These are phyloP conservation scores for Cryptococcus amylolentus DNA, from an alignment of 1,284 basidiomycete genomes.

Conservation along the genomic window DNA sequence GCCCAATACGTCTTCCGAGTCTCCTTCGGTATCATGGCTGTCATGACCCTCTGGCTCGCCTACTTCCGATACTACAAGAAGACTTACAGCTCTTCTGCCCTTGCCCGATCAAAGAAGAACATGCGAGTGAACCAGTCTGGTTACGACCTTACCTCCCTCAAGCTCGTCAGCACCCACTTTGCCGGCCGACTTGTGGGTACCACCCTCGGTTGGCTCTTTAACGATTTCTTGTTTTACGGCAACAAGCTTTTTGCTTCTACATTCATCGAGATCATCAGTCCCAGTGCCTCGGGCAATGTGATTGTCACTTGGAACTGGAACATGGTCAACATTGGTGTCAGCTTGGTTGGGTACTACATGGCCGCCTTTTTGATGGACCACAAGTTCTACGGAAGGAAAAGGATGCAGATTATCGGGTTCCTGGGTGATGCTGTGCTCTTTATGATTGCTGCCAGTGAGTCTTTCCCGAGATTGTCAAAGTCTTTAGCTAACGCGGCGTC, in stretches of 20 bases:
- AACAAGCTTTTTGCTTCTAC: conserved; percentile 50
- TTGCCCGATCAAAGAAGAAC: conserved; percentile 52
- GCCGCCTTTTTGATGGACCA: conserved; percentile 57
- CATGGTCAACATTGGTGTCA: conserved; percentile 53
- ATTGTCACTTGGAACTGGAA: conserved; percentile 56
- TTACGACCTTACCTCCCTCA: conserved; percentile 54
- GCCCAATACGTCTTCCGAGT: conserved; percentile 57
- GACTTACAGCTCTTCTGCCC: conserved; percentile 45
- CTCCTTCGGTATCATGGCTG: conserved; percentile 55
- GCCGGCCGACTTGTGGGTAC: conserved; percentile 55
- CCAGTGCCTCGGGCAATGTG: conserved; percentile 44
- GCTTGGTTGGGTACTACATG: conserved; percentile 55
- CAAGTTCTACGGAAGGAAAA: conserved; percentile 52
- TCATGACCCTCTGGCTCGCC: conserved; percentile 55
- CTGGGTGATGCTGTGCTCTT: conserved; percentile 52
- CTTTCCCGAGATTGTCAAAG: background rate
- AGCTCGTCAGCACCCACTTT: conserved; percentile 54
- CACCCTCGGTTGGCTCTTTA: conserved; percentile 54
- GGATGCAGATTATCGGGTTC: conserved; percentile 56
- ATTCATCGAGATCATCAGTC: conserved; percentile 54
- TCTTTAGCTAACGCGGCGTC: background rate
- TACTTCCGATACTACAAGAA: conserved; percentile 55
- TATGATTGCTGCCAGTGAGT: conserved; percentile 41
- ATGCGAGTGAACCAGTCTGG: conserved; percentile 52
- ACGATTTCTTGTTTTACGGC: conserved; percentile 56